Percentiles rank a stretch among this genome's conserved stretches.
Conservation (phyloP, 1,139 yeast species). For the Geotrichum macrosporum region DNA sequence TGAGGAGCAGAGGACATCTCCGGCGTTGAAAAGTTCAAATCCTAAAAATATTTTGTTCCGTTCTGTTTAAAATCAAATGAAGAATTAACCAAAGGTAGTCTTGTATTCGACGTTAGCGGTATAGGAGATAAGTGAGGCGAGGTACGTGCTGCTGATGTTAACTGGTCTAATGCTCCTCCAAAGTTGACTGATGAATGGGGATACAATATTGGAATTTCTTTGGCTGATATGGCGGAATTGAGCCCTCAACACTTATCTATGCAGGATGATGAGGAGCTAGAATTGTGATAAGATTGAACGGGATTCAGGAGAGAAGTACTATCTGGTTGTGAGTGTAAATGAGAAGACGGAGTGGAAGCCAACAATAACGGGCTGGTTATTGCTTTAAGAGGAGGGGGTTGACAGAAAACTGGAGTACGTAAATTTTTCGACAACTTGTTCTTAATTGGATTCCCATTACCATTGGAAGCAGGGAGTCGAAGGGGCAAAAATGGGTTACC, state of each 20-base stretch:
- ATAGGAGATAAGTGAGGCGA: slow-evolving; percentile 28
- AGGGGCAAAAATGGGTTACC: slow-evolving; percentile 10
- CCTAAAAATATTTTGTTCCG: not conserved
- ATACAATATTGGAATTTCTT: not conserved
- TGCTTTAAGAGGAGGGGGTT: slow-evolving; percentile 14
- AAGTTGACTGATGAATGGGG: not conserved
- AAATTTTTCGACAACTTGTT: slow-evolving; percentile 3
- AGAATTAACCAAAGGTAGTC: slow-evolving; percentile 14
- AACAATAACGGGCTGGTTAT: slow-evolving; percentile 23
- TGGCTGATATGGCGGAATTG: too few relatives aligned
- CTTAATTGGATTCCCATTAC: slow-evolving; percentile 4
- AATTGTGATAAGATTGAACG: not conserved
- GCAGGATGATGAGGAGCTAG: not conserved
- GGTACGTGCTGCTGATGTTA: slow-evolving; percentile 29
- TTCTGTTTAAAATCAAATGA: slow-evolving; percentile 16
- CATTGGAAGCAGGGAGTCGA: slow-evolving; percentile 8
- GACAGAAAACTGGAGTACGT: slow-evolving; percentile 5
- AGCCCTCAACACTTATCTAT: too few relatives aligned
- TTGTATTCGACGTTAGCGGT: slow-evolving; percentile 1
- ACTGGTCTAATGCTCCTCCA: slow-evolving; percentile 26
- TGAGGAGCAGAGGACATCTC: slow-evolving; percentile 19
- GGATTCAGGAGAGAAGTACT: slow-evolving; percentile 6
- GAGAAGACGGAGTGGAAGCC: slow-evolving; percentile 15
- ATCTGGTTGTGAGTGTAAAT: not conserved
- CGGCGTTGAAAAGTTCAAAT: slow-evolving; percentile 19